Base-by-base conservation (phyloP, 2,329 filamentous ascomycete species). In the Fusarium goolgardi region DNA sequence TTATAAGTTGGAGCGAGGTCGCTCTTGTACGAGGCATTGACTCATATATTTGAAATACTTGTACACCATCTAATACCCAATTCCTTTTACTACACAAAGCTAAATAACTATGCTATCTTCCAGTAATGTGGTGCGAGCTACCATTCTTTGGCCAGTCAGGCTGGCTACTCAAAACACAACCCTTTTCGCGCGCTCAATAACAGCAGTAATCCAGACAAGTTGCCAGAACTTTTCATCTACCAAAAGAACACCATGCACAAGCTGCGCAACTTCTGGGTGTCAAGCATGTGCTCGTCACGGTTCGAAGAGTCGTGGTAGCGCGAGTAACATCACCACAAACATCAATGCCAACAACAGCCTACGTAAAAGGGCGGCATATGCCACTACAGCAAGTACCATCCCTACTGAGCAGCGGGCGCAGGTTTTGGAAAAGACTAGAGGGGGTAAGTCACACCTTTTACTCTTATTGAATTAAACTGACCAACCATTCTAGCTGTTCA, bases 401-500 rank as follows among this genome's bases (percentile, higher is more conserved):
- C 94, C 94, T 53, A 88, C 85, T 32, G 90, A 89, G 79, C 94
- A 97, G 84, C 95, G 91, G 92, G 94, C 94, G 39, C 91, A 95
- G 80, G 92, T 97, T 70, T 83, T 94, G 71, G 91, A 96, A 79
- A 85, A 91, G 82, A 88, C 85, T 58, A 92, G 91, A 65, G 89
- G 88, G 47, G 85, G 88, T 82, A 82, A 75, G 66, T 13, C 3
- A 6, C 6, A 2, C 47, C 5, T 2, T 2, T 5, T 0, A 4
- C 3, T 5, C 16, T 29, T 3, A 1, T 16, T 1, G 15, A n/a
- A 1, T 0, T 12, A 6, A 9, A 20, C 63, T 70, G 31, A 71
- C 21, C 18, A 2, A 59, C 10, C 6, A 15, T 39, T 21, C 4
- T 61, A 88, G 86, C 86, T 63, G 82, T 88, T 67, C 78, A 86